Percentiles rank a stretch among this genome's conserved stretches.
Conservation (phyloP, 2,329 filamentous ascomycete species). For the Pestalotiopsis sp. region DNA sequence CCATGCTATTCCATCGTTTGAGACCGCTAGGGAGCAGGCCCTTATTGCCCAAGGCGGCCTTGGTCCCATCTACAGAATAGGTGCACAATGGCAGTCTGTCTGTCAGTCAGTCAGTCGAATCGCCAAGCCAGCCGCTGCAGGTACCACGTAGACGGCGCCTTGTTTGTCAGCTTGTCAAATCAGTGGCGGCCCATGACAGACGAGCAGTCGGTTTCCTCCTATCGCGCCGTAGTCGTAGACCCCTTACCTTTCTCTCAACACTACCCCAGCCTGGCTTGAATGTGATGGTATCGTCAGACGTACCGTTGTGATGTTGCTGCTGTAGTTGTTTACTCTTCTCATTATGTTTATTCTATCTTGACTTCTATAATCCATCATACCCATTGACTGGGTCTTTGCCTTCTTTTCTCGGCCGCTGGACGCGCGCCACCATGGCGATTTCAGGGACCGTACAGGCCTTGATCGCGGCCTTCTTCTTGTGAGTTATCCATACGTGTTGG, state of each 20-base stretch:
- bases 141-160: background rate
- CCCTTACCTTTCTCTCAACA: slow-evolving; percentile 3
- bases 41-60: background rate
- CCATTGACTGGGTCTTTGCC: slow-evolving; percentile 48
- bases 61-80: background rate
- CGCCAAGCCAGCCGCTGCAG: background rate
- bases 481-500: slow-evolving; percentile 28
- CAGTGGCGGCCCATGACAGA: background rate
- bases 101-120: background rate
- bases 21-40: background rate
- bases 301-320: slow-evolving; percentile 4
- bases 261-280: background rate
- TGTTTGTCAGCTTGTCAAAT: background rate
- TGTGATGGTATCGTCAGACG: slow-evolving; percentile 4
- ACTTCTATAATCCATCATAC: slow-evolving; percentile 32
- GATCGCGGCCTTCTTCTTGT: slow-evolving; percentile 57
- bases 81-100: background rate
- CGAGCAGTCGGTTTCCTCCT: background rate
- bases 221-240: background rate
- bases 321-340: background rate
- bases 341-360: slow-evolving; percentile 29
- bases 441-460: slow-evolving; percentile 47
- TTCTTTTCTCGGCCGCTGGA: slow-evolving; percentile 25
- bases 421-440: slow-evolving; percentile 42
- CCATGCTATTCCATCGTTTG: slow-evolving; percentile 11